A percentile compares a stretch with the other conserved stretches of the same genome.
phyloP scores from a whole-genome alignment of 306 rosid species.

The Mimosa bimucronata region DNA sequence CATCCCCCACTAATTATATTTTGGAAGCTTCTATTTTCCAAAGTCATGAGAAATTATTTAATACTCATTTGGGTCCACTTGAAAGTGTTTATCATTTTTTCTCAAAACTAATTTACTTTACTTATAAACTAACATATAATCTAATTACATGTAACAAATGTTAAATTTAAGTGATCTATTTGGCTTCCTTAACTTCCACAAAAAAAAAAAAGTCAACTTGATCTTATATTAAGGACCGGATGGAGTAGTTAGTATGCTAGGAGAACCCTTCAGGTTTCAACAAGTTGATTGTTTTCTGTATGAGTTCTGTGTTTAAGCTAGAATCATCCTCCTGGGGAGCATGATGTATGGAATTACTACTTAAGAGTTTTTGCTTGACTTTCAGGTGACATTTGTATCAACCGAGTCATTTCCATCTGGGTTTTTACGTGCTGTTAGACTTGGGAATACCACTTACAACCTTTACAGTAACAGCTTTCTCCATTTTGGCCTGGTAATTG shows the following conservation, averaged over 20 bases:
- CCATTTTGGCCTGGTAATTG: conserved; percentile 88
- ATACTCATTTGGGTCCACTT: no score
- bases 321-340: conserved; percentile 15
- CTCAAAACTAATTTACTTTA: no score
- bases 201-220: no score
- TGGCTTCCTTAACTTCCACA: no score
- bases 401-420: conserved; percentile 66
- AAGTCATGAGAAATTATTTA: background rate
- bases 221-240: no score
- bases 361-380: conserved; percentile 18
- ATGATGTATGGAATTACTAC: conserved; percentile 9
- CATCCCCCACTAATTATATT: background rate
- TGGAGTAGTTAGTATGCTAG: background rate
- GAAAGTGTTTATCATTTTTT: no score
- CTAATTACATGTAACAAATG: no score
- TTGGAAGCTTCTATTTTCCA: background rate
- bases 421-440: conserved; percentile 61
- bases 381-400: conserved; percentile 92
- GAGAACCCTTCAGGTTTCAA: background rate
- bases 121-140: no score
- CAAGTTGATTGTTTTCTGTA: background rate
- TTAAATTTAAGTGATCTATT: no score
- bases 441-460: conserved; percentile 77
- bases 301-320: conserved; percentile 8
- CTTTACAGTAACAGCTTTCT: conserved; percentile 97